Evolutionary conservation across 148 eudicot genomes (phyloP).

Genomic region (Cornus controversa): DNA sequence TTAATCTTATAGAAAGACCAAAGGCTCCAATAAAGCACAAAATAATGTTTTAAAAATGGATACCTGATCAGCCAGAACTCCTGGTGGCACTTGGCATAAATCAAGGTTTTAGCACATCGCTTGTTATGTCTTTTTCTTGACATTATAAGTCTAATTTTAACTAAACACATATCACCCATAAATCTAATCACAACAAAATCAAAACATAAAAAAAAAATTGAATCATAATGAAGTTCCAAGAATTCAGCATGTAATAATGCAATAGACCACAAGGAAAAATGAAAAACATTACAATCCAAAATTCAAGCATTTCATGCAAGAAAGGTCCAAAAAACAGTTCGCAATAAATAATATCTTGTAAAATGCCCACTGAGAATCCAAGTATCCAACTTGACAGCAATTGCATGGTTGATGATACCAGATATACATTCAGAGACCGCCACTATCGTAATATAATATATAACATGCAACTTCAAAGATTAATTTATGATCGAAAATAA

Average conservation of each 20-base stretch:
- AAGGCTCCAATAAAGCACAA: not conserved
- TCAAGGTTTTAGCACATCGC: not conserved
- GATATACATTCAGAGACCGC: not conserved
- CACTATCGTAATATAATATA: not conserved
- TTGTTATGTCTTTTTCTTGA: not conserved
- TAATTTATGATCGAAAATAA: slow-evolving; percentile 6
- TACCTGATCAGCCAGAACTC: not conserved
- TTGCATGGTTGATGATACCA: slow-evolving; percentile 7
- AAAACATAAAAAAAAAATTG: not conserved
- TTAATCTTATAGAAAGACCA: not conserved
- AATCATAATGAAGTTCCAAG: not conserved
- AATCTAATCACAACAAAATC: not conserved
- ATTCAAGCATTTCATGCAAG: not conserved
- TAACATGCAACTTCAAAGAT: not conserved
- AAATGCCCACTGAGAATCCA: not conserved
- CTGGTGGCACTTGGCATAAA: not conserved
- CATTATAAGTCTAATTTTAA: not conserved
- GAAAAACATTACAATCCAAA: not conserved
- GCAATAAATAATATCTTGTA: not conserved
- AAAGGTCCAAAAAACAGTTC: slow-evolving; percentile 1
- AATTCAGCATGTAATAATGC: not conserved
- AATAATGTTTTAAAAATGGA: not conserved
- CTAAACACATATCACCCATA: not conserved
- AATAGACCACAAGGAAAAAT: not conserved
- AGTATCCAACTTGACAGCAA: not conserved